Conservation (phyloP, 2,329 filamentous ascomycete genomes). For the Aspergillus pseudonomiae region DNA sequence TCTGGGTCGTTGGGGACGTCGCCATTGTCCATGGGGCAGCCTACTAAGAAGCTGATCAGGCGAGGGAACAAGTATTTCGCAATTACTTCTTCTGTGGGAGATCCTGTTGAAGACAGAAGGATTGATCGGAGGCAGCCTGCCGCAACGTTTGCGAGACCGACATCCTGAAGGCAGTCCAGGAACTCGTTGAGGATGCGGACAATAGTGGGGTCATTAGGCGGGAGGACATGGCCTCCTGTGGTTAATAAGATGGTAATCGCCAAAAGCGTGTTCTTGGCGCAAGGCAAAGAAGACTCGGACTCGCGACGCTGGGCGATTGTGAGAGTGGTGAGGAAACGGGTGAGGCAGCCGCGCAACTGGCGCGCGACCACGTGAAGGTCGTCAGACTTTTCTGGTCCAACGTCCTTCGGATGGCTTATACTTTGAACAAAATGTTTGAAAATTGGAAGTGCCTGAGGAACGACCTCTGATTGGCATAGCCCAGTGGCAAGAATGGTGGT, state of each 20-base stretch:
- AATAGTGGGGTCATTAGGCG: slow-evolving; percentile 74
- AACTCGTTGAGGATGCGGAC: slow-evolving; percentile 76
- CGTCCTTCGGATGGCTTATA: slow-evolving; percentile 55
- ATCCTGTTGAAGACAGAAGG: slow-evolving; percentile 67
- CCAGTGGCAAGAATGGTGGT: slow-evolving; percentile 87
- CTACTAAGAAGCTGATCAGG: slow-evolving; percentile 72
- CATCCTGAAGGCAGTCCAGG: slow-evolving; percentile 73
- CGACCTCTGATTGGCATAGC: slow-evolving; percentile 81
- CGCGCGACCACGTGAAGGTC: slow-evolving; percentile 56
- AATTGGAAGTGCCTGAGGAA: slow-evolving; percentile 86
- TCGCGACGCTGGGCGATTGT: slow-evolving; percentile 53
- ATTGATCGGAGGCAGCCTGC: slow-evolving; percentile 87
- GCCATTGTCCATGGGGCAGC: slow-evolving; percentile 54
- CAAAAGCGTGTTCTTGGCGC: slow-evolving; percentile 90
- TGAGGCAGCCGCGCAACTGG: slow-evolving; percentile 81
- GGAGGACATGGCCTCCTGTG: slow-evolving; percentile 72
- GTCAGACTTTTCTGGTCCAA: slow-evolving; percentile 27
- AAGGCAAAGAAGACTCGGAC: slow-evolving; percentile 74
- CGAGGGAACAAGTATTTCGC: slow-evolving; percentile 74
- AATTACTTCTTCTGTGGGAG: slow-evolving; percentile 70
- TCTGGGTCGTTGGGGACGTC: slow-evolving; percentile 71
- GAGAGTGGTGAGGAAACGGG: slow-evolving; percentile 76
- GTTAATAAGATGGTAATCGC: slow-evolving; percentile 89
- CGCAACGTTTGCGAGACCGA: slow-evolving; percentile 74
- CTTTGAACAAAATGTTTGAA: slow-evolving; percentile 87